Percentiles rank a stretch among this genome's conserved stretches.
Conservation (phyloP, 2,329 filamentous ascomycete species). For the Aquanectria penicillioides region DNA sequence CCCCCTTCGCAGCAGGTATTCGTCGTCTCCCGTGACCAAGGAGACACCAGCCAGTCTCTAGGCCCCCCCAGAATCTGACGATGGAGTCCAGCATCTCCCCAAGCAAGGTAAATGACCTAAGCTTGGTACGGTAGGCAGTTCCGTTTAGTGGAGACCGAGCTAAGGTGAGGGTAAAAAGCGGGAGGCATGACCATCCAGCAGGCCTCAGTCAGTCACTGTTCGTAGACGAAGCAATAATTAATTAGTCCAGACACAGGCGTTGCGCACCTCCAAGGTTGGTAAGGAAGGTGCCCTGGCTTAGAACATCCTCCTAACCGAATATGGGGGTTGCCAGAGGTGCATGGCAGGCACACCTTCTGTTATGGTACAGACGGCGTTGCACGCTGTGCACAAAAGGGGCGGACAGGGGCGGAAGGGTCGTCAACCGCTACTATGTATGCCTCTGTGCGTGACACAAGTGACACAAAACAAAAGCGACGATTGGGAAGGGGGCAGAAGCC, state of each 20-base stretch:
- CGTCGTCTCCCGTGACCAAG: conserved; percentile 2
- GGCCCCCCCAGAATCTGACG: conserved; percentile 8
- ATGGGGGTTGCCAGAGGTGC: too few species aligned
- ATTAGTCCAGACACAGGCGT: neutral
- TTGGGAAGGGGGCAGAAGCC: neutral
- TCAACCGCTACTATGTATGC: neutral
- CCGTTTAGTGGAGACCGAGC: neutral
- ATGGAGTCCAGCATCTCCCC: neutral
- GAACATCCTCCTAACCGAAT: too few species aligned
- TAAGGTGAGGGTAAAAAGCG: conserved; percentile 7
- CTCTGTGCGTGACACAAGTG: conserved; percentile 2
- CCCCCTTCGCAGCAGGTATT: too few species aligned
- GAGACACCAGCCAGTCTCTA: neutral
- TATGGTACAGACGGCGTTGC: too few species aligned
- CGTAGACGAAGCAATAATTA: neutral
- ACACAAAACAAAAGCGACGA: conserved; percentile 6
- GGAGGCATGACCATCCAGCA: conserved; percentile 4
- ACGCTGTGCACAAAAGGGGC: neutral
- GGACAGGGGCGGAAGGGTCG: neutral
- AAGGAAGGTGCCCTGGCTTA: too few species aligned
- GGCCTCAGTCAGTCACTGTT: neutral
- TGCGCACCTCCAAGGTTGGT: too few species aligned
- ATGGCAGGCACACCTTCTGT: too few species aligned
- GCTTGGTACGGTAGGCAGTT: neutral
- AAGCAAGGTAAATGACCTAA: conserved; percentile 1